Percentiles rank a stretch among this genome's conserved stretches.
phyloP scores from a whole-genome alignment of 768 basidiomycete genomes.

The Agrocybe praecox region DNA sequence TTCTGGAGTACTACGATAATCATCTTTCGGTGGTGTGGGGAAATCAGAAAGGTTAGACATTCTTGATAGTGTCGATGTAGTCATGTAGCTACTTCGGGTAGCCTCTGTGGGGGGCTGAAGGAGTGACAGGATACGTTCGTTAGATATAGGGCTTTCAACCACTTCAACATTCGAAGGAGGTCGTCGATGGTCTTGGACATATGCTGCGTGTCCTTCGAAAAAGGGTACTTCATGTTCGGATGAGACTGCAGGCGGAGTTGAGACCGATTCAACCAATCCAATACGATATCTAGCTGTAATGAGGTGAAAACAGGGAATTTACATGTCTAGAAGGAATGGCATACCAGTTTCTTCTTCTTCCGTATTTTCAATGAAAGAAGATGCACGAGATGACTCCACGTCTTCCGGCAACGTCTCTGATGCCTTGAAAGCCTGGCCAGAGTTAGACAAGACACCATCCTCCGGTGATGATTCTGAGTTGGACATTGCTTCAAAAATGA shows the following conservation, averaged over 20 bases:
- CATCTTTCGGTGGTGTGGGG: constrained; percentile 54
- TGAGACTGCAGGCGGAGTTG: constrained; percentile 49
- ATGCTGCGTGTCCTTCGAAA: constrained; percentile 37
- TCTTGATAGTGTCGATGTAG: constrained; percentile 57
- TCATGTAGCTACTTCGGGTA: constrained; percentile 60
- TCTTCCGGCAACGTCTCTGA: constrained; percentile 51
- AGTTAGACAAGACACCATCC: constrained; percentile 13
- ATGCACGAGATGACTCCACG: constrained; percentile 44
- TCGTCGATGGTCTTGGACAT: constrained; percentile 12
- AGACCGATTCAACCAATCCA: constrained; percentile 49
- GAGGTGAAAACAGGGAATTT: not conserved
- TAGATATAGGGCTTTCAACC: constrained; percentile 5
- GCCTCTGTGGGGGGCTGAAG: constrained; percentile 35
- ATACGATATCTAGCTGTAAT: constrained; percentile 48
- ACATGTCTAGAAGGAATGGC: constrained; percentile 1
- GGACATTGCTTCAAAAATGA: constrained; percentile 38
- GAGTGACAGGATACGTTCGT: constrained; percentile 23
- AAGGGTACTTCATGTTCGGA: constrained; percentile 38
- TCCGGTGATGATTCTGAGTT: constrained; percentile 24
- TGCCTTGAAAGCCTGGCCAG: constrained; percentile 39
- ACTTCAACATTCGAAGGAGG: constrained; percentile 2
- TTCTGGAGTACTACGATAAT: constrained; percentile 19
- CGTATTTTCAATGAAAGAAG: constrained; percentile 36
- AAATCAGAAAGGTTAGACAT: constrained; percentile 79
- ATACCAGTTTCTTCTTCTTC: constrained; percentile 47